Conservation (phyloP, 306 rosid species). For the Alnus rubra region DNA sequence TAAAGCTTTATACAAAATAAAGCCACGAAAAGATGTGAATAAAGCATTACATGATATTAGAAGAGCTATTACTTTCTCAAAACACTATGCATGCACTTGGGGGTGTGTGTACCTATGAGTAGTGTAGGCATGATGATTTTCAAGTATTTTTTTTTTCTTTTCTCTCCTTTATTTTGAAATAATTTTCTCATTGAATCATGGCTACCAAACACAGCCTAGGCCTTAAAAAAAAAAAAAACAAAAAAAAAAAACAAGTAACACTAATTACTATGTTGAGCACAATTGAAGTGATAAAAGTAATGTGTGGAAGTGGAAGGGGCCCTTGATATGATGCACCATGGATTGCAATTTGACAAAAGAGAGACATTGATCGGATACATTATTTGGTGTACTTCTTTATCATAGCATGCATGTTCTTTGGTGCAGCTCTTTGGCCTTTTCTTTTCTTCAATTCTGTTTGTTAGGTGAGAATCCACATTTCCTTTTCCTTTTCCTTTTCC, state of each 20-base stretch:
- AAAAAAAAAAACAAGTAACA: no score
- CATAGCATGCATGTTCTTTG: conserved; percentile 21
- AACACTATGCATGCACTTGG: neutral
- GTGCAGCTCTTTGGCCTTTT: conserved; percentile 18
- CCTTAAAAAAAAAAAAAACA: neutral
- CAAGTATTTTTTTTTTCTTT: no score
- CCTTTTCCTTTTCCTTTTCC: conserved; percentile 7
- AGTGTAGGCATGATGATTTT: neutral
- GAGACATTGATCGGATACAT: conserved; percentile 18
- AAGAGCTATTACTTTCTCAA: neutral
- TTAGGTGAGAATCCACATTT: conserved; percentile 12
- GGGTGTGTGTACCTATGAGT: neutral
- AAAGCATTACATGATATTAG: neutral
- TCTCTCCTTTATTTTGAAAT: neutral
- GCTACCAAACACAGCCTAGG: conserved; percentile 6
- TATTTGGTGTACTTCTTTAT: conserved; percentile 10
- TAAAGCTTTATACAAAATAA: neutral
- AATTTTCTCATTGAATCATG: neutral
- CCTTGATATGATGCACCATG: conserved; percentile 28
- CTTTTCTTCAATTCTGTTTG: conserved; percentile 17
- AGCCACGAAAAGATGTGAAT: neutral
- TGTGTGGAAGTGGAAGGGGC: conserved; percentile 5
- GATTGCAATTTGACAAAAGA: conserved; percentile 19
- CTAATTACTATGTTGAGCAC: no score
- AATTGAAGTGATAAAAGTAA: neutral